Evolutionary conservation across 2,329 filamentous ascomycete genomes (phyloP).

Genomic region (Pezicula radicicola): DNA sequence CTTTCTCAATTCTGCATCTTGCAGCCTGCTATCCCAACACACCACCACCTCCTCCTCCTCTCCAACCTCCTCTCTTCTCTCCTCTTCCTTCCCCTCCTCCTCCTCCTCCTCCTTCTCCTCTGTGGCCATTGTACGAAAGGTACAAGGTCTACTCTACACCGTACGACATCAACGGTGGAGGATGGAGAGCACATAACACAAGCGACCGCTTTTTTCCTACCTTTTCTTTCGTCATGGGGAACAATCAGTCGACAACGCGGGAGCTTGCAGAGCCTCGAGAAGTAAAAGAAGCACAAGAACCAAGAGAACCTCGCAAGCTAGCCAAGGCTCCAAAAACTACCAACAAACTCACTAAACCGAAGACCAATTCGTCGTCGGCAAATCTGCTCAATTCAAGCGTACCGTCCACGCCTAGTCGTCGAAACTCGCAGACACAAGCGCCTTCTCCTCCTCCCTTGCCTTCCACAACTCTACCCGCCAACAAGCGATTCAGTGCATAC

Average conservation of each 20-base stretch:
- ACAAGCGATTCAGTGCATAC: neutral
- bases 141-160: neutral
- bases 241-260: slow-evolving; percentile 20
- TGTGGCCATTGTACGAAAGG: neutral
- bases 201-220: neutral
- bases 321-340: slow-evolving; percentile 5
- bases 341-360: slow-evolving; percentile 29
- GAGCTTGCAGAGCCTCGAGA: no score
- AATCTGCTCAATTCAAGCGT: slow-evolving; percentile 14
- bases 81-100: slow-evolving; percentile 1
- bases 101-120: slow-evolving; percentile 2
- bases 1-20: neutral
- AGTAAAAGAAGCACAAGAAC: no score
- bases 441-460: slow-evolving; percentile 3
- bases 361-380: slow-evolving; percentile 20
- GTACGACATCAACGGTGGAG: slow-evolving; percentile 2
- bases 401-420: slow-evolving; percentile 13
- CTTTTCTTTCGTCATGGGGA: slow-evolving; percentile 20
- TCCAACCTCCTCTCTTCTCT: slow-evolving; percentile 3
- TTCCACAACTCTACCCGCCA: neutral
- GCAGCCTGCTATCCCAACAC: slow-evolving; percentile 4
- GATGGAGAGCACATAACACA: slow-evolving; percentile 12
- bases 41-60: slow-evolving; percentile 12
- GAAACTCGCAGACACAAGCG: slow-evolving; percentile 17
- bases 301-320: slow-evolving; percentile 4